Percentiles rank a stretch among this genome's conserved stretches.
Evolutionary conservation across 352 stramenopile genomes (phyloP).

Genomic region (Globisporangium splendens): DNA sequence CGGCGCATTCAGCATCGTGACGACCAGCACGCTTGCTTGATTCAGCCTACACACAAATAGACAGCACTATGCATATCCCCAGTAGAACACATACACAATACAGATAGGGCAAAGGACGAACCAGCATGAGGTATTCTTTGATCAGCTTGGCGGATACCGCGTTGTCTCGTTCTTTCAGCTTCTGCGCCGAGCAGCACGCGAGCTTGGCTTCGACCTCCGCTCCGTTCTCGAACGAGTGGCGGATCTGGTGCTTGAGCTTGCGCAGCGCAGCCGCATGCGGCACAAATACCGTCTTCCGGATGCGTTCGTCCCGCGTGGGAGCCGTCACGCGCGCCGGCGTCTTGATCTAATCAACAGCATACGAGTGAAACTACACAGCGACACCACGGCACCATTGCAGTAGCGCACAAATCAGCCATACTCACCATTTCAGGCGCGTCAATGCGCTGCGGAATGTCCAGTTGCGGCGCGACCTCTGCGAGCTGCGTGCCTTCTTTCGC

Average conservation of each 20-base stretch:
- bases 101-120: conserved; percentile 2
- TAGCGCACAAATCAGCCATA: too few relatives aligned
- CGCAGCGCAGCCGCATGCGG: conserved; percentile 55
- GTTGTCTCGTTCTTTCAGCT: conserved; percentile 54
- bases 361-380: too few relatives aligned
- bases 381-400: too few relatives aligned
- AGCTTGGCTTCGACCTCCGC: conserved; percentile 42
- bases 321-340: conserved; percentile 50
- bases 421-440: conserved; percentile 65
- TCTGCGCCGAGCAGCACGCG: conserved; percentile 55
- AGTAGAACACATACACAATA: neutral
- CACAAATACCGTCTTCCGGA: conserved; percentile 70
- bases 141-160: conserved; percentile 70
- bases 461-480: conserved; percentile 64
- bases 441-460: conserved; percentile 77
- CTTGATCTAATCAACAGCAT: conserved; percentile 53
- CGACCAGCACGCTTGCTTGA: conserved; percentile 82
- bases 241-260: conserved; percentile 44
- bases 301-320: conserved; percentile 55
- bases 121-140: conserved; percentile 79
- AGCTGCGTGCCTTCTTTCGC: conserved; percentile 68
- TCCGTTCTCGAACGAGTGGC: conserved; percentile 43
- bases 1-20: conserved; percentile 78
- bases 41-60: conserved; percentile 37
- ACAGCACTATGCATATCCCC: neutral